Evolutionary conservation across 2,329 filamentous ascomycete species (phyloP).

Genomic region (Cladosporium velox): DNA sequence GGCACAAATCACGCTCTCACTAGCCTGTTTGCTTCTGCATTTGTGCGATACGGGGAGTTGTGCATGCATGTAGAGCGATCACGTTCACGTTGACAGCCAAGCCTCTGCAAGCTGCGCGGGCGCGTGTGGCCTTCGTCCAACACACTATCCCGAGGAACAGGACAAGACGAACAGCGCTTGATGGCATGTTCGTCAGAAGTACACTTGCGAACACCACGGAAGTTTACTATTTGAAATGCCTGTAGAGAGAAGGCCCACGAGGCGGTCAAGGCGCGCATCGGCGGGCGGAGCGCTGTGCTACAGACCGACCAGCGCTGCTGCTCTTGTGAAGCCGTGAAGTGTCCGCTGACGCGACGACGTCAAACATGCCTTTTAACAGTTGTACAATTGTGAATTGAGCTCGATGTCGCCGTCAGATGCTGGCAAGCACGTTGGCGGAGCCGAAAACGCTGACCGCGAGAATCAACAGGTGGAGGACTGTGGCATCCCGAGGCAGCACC

Average conservation of each 20-base stretch:
- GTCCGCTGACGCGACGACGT: neutral
- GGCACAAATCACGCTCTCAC: neutral
- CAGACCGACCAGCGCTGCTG: neutral
- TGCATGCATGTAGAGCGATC: neutral
- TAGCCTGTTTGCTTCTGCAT: neutral
- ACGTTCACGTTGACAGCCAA: neutral
- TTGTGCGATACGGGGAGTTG: neutral
- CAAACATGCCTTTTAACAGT: neutral
- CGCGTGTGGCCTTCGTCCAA: neutral
- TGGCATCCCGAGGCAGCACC: slow-evolving; percentile 73
- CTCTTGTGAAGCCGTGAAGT: neutral
- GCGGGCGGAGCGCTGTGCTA: neutral
- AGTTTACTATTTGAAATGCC: neutral
- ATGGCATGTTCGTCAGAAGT: neutral
- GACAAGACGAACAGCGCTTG: neutral
- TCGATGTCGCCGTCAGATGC: neutral
- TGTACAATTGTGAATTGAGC: neutral
- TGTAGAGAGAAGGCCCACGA: neutral
- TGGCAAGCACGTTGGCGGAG: neutral
- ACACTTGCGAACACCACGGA: neutral
- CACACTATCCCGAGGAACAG: neutral
- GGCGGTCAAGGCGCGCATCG: neutral
- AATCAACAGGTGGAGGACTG: slow-evolving; percentile 66
- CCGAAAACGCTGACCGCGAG: slow-evolving; percentile 17
- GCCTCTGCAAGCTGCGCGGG: neutral